Evolutionary conservation across 1,284 basidiomycete genomes (phyloP), one percentile per base, ranked within the genome.

Genomic region (Ceratobasidium sp.): DNA sequence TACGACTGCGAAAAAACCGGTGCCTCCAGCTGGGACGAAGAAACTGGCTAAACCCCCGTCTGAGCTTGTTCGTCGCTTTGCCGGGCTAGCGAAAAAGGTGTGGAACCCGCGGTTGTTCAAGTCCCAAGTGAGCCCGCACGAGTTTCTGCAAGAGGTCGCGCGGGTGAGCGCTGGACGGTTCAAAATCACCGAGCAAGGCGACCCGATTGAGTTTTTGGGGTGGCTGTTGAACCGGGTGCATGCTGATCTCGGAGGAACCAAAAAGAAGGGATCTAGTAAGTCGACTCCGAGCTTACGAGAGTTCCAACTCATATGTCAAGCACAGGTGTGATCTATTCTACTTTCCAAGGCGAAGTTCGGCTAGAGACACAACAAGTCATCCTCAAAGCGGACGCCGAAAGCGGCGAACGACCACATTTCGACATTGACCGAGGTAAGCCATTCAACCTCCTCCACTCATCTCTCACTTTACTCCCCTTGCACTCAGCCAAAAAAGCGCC

Each of bases 31-130:
- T 7, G 15, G 51, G 9, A 89, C 43, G 93, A 93, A 81, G 89
- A 93, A 81, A 84, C 91, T n/a, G 51, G 78, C 81, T 3, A 80
- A 80, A 46, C 78, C 76, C 77, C 83, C 83, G 22, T 86, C 87
- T 1, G 97, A 99, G 83, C 89, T 99, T 65, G 87, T 98, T 51
- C 92, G 90, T 80, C 91, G 97, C 40, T 95, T 98, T 81, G 92
- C 95, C 40, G 88, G 90, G 51, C 87, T 99, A 56, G 90, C 95
- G 44, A 93, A 95, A 84, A 96, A 98, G 83, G 83, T 99, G 34
- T 99, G 98, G 98, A 99, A 99, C 84, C 94, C 95, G 5, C 87
- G 91, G 65, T 85, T 97, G 76, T 98, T 99, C 90, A 99, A 99
- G 84, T 93, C 94, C 76, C 98, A 99, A 88, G 96, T 99, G 79